Percentiles rank a stretch among this genome's conserved stretches.
Conservation (phyloP, 345 rosid species). For the Bruguiera parviflora region DNA sequence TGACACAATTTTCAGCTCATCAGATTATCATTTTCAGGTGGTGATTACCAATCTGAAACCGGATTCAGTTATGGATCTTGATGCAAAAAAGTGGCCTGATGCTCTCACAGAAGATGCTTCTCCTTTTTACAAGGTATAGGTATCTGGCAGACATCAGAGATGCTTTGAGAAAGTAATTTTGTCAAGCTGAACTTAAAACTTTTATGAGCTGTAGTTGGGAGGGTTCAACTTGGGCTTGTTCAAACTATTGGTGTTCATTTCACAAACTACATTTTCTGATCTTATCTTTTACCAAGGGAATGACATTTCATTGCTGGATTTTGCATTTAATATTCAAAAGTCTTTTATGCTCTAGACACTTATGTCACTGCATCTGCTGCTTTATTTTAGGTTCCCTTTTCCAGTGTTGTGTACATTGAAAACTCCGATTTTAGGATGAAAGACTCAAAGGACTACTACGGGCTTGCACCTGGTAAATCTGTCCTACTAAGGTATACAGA, state of each 20-base stretch:
- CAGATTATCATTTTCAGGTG: constrained; percentile 36
- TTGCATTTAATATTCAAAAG: not conserved
- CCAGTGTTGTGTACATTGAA: constrained; percentile 79
- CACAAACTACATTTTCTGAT: too few species aligned
- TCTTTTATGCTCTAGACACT: not conserved
- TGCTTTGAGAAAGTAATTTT: not conserved
- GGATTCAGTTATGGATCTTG: constrained; percentile 56
- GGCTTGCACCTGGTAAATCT: constrained; percentile 95
- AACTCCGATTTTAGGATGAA: constrained; percentile 83
- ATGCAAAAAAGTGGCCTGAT: constrained; percentile 96
- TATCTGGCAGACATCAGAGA: not conserved
- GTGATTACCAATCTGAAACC: constrained; percentile 75
- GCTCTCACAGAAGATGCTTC: constrained; percentile 63
- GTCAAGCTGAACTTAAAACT: too few species aligned
- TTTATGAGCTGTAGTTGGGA: not conserved
- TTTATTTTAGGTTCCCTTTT: constrained; percentile 60
- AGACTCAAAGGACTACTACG: constrained; percentile 93
- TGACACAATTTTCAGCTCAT: not conserved
- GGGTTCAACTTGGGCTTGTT: not conserved
- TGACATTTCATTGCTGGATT: not conserved
- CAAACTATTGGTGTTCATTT: too few species aligned
- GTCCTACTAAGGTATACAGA: constrained; percentile 63
- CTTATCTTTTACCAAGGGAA: too few species aligned
- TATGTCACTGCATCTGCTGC: too few species aligned
- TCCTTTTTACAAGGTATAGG: constrained; percentile 70